Base-by-base conservation (phyloP, 2,329 filamentous ascomycete genomes). In the Cercospora nicotianae region DNA sequence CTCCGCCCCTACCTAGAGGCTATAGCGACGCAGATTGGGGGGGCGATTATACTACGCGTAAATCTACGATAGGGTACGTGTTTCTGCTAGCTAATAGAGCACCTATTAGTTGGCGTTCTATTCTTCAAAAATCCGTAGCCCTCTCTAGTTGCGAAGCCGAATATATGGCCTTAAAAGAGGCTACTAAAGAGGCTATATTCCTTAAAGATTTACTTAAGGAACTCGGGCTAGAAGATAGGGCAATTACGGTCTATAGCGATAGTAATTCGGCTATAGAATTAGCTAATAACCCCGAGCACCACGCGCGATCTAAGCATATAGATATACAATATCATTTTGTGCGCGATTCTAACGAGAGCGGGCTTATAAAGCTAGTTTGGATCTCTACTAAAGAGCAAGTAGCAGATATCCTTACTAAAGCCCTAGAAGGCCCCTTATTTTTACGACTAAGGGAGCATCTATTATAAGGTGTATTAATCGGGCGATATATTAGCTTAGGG, bases 151-250 rank as follows among this genome's bases (percentile, higher is more conserved):
- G 23, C 55, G 30, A 67, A 51, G 20, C 42, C 8, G 7, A 64
- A 26, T 64, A 67, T 67, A 67, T 67, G 23, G 61, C 42, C 23
- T 31, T 62, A 64, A 64, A 67, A 67, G 61, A 67, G 26, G 20
- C 26, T 60, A 55, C 53, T 60, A 55, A 61, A 45, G 55, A 67
- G 39, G 39, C 28, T 55, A 55, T 64, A 18, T 67, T 67, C n/a
- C 30, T 67, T 39, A 67, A 58, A 58, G 62, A 67, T 57, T 12
- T 67, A 23, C 64, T 61, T 55, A 67, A 64, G 33, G 18, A 59
- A 57, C 20, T 67, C 20, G 23, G 18, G 23, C 62, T 67, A 33
- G 51, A 67, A 55, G 30, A 33, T 33, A 55, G 57, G 9, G 39
- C 28, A 2, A 63, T 57, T 53, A 58, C 53, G 20, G 39, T 67